These are phyloP conservation scores for Chalara sp. DNA, from an alignment of 2,329 filamentous ascomycete species.

Conservation along the genomic window DNA sequence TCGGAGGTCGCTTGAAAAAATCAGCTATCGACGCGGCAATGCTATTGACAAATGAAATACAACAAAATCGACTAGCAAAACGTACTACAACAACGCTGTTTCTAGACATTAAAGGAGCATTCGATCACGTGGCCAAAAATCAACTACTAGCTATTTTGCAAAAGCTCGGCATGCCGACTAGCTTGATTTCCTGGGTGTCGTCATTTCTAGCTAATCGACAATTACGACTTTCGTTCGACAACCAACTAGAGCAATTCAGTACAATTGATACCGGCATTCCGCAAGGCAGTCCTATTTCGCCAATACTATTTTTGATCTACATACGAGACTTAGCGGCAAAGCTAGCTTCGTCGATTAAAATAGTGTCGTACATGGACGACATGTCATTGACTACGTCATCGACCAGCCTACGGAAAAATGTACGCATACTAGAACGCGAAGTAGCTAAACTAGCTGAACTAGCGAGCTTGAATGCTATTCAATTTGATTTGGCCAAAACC, in stretches of 20 bases:
- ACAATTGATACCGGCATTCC: background rate
- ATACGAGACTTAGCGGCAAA: too few species aligned
- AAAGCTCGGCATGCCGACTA: background rate
- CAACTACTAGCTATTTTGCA: background rate
- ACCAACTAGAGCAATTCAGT: background rate
- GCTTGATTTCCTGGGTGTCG: background rate
- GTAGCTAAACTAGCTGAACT: too few species aligned
- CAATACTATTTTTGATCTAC: too few species aligned
- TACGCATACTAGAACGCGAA: too few species aligned
- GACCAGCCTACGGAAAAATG: too few species aligned
- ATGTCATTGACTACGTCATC: too few species aligned
- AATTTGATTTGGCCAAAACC: too few species aligned
- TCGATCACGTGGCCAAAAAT: slow-evolving; percentile 3
- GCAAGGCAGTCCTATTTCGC: too few species aligned
- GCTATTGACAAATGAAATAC: background rate
- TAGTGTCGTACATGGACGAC: too few species aligned
- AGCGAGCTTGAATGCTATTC: too few species aligned
- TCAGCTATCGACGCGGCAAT: slow-evolving; percentile 2
- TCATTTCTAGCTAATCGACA: background rate
- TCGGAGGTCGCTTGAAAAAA: slow-evolving; percentile 2
- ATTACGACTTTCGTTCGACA: background rate
- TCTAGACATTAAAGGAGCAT: slow-evolving; percentile 3
- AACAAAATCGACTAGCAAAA: background rate
- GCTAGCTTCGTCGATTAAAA: too few species aligned
- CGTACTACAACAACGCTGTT: slow-evolving; percentile 1